Evolutionary conservation across 2,329 filamentous ascomycete species (phyloP).

Genomic region (Colletotrichum abscissum): DNA sequence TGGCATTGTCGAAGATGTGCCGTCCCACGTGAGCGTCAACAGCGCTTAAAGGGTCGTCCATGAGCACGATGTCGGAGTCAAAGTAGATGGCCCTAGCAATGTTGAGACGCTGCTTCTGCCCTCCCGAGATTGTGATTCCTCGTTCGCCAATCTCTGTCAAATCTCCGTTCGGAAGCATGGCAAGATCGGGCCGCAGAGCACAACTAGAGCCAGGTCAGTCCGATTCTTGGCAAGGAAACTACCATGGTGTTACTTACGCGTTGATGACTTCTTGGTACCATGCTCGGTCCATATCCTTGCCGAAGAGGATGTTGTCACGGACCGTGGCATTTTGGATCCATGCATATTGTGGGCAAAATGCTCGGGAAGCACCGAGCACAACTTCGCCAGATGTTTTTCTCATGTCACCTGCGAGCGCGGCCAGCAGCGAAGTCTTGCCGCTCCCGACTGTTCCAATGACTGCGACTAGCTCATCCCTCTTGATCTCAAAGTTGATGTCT

Average conservation of each 20-base stretch:
- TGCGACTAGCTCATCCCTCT: constrained; percentile 81
- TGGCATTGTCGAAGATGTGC: constrained; percentile 92
- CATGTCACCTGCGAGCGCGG: constrained; percentile 94
- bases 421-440: constrained; percentile 90
- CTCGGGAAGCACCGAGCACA: constrained; percentile 80
- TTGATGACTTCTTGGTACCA: constrained; percentile 91
- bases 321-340: constrained; percentile 97
- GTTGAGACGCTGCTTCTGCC: constrained; percentile 94
- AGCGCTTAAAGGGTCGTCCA: constrained; percentile 77
- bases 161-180: constrained; percentile 93
- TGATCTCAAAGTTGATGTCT: constrained; percentile 74
- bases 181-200: constrained; percentile 84
- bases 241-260: constrained; percentile 61
- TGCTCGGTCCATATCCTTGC: constrained; percentile 76
- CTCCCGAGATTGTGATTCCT: constrained; percentile 94
- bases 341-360: constrained; percentile 95
- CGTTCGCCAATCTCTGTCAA: constrained; percentile 93
- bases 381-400: constrained; percentile 81
- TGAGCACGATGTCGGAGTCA: constrained; percentile 73
- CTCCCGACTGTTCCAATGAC: constrained; percentile 92
- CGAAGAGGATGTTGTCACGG: constrained; percentile 90
- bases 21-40: constrained; percentile 78
- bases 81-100: constrained; percentile 87
- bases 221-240: neutral
- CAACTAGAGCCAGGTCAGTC: constrained; percentile 61